Percentiles rank a stretch among this genome's conserved stretches.
Conservation (phyloP, 2,329 filamentous ascomycete species). For the Verruconis gallopava region DNA sequence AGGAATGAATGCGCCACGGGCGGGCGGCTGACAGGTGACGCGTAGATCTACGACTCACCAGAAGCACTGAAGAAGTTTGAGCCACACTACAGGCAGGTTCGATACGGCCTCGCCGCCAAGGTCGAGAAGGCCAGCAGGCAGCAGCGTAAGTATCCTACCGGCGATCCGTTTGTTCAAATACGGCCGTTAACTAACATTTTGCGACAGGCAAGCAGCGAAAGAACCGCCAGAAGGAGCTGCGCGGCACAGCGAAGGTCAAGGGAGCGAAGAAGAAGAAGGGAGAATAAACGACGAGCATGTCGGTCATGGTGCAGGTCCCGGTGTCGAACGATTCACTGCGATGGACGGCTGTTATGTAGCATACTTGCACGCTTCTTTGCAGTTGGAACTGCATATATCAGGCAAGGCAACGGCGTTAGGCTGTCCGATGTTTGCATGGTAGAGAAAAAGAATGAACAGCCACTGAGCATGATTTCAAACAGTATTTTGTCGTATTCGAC, state of each 20-base stretch:
- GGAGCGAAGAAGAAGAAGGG: conserved; percentile 78
- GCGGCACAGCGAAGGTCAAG: conserved; percentile 97
- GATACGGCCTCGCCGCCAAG: conserved; percentile 86
- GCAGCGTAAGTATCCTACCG: conserved; percentile 66
- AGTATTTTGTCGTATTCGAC: too few species aligned
- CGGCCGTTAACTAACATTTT: conserved; percentile 6
- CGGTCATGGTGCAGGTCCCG: too few species aligned
- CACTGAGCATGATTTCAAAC: too few species aligned
- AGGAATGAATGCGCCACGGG: neutral
- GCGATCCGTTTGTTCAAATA: neutral
- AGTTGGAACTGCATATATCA: neutral
- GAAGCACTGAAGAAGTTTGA: conserved; percentile 99
- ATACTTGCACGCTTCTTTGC: conserved; percentile 1
- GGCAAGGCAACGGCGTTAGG: neutral
- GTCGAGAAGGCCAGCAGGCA: conserved; percentile 96
- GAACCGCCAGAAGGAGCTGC: conserved; percentile 98
- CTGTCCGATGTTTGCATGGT: neutral
- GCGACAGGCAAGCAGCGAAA: conserved; percentile 99
- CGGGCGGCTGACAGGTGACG: neutral
- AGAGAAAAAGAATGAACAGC: neutral
- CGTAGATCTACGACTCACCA: conserved; percentile 76
- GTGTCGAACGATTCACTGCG: too few species aligned
- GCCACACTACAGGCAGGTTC: conserved; percentile 92
- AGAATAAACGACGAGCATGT: neutral
- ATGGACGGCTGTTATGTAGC: neutral